Base-by-base conservation (phyloP, 2,329 filamentous ascomycete genomes). In the Apiospora kogelbergensis region DNA sequence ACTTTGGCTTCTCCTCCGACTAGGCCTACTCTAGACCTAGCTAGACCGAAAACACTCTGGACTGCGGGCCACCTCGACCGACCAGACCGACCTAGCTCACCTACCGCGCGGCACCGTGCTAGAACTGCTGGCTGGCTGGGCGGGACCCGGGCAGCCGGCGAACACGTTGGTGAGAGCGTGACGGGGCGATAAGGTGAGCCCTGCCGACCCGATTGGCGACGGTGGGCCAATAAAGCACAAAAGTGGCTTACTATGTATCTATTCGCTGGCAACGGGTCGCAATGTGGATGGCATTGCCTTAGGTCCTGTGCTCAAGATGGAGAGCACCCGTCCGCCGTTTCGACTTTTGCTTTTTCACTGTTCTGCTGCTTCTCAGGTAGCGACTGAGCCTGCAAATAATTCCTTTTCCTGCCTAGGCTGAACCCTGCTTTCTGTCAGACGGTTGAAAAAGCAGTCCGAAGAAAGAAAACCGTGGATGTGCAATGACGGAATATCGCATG, bases 351-450 rank as follows among this genome's bases (percentile, higher is more conserved):
- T 33, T 33, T 53, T 57, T 42, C 40, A 20, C n/a, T 33, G 33
- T 33, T 33, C 33, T 33, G 24, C 24, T 17, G 30, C 48, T 20
- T 17, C 15, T 57, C 6, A 33, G 26, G 26, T 33, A 33, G 48
- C 26, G 24, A 53, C 13, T 17, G 44, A 46, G 7, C 17, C 26
- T 57, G 9, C 26, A 9, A 6, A 24, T 3, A 9, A 6, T 17
- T 57, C 46, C 24, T 57, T 57, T 33, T 24, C 17, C 26, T 20
- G 7, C 15, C 15, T 57, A 57, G 48, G 17, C 15, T 57, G 48
- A 57, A 57, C 48, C 48, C 48, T 57, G 48, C 33, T 57, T 57
- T 33, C 48, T 57, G 48, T 57, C 48, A 57, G 48, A 57, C 48
- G 48, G 48, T 57, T 57, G 48, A 57, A 57, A 57, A 57, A 57